Evolutionary conservation across 2,329 filamentous ascomycete genomes (phyloP).

Genomic region (Claviceps humidiphila): DNA sequence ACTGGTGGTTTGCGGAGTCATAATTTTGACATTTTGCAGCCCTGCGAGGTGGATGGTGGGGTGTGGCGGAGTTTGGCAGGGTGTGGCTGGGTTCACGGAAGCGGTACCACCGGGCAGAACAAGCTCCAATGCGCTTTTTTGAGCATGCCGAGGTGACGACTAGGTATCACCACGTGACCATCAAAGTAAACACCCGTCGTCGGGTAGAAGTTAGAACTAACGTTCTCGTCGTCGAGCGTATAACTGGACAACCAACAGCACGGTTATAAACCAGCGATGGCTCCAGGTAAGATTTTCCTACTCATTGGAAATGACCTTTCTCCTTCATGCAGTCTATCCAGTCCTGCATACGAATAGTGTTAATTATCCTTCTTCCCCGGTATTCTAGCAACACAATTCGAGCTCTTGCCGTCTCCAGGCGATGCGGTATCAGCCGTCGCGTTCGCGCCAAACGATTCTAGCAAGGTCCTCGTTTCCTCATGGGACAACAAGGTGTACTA

Average conservation of each 20-base stretch:
- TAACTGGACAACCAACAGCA: neutral
- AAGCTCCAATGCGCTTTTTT: conserved; percentile 4
- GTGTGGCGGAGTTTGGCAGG: conserved; percentile 28
- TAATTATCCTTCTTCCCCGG: neutral
- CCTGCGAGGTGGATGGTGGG: conserved; percentile 10
- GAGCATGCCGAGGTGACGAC: neutral
- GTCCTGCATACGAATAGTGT: neutral
- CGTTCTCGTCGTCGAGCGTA: neutral
- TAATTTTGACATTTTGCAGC: conserved; percentile 29
- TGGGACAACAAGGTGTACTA: conserved; percentile 91
- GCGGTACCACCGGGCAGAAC: conserved; percentile 21
- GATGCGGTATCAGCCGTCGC: conserved; percentile 79
- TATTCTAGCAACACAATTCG: conserved; percentile 57
- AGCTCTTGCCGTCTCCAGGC: conserved; percentile 66
- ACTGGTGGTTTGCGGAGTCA: conserved; percentile 1
- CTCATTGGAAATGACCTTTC: neutral
- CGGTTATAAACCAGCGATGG: conserved; percentile 18
- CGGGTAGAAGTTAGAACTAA: neutral
- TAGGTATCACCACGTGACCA: conserved; percentile 23
- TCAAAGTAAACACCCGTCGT: conserved; percentile 21
- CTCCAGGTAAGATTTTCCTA: conserved; percentile 23
- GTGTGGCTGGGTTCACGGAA: conserved; percentile 19
- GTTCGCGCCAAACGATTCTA: conserved; percentile 67
- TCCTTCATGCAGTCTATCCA: neutral
- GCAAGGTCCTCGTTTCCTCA: conserved; percentile 74